Base-by-base conservation (phyloP, 139 green algal genomes). In the Gonium pectorale region DNA sequence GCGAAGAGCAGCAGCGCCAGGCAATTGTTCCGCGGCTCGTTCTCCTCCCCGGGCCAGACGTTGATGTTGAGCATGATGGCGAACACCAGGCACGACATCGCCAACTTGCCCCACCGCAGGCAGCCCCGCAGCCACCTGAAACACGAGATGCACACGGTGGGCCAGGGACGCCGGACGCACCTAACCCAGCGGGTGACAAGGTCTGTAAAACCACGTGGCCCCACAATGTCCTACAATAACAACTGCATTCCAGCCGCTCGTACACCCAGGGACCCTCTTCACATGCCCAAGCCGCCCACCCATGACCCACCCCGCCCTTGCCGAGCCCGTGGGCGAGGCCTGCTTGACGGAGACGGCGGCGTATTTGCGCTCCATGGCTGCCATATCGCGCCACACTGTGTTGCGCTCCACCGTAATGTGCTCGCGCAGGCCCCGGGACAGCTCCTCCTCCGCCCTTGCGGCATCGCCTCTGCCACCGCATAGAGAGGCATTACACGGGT, bases 341-440 rank as follows among this genome's bases (percentile, higher is more conserved):
- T 74, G 56, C 66, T 79, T 83, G 56, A 77, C 85, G 3, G 52
- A 46, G 26, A 88, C 68, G 1, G 81, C 86, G 17, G 74, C 77
- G 41, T 67, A 82, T n/a, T 88, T 79, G 44, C 91, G 80, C 89
- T 94, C 91, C 83, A 90, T 78, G 26, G 86, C 91, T 44, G 91
- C 86, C 91, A 94, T 94, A 54, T 94, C 91, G 22, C 88, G 89
- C 91, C 91, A 94, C 62, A 94, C 89, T 13, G 86, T 93, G 86
- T 89, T 91, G 64, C 89, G 86, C 89, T 96, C 90, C 79, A 94
- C 85, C 17, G 79, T 86, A 72, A 90, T 78, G 40, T 90, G 67
- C 13, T 90, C 84, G 2, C 86, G 71, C 56, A 91, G 67, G n/a
- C 86, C 70, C 22, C 59, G 44, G 7, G 56, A 64, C 38, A 93